Percentiles rank a stretch among this genome's conserved stretches.
These are phyloP conservation scores for Kockiozyma suomiensis DNA, from an alignment of 805 yeast genomes.

Conservation along the genomic window DNA sequence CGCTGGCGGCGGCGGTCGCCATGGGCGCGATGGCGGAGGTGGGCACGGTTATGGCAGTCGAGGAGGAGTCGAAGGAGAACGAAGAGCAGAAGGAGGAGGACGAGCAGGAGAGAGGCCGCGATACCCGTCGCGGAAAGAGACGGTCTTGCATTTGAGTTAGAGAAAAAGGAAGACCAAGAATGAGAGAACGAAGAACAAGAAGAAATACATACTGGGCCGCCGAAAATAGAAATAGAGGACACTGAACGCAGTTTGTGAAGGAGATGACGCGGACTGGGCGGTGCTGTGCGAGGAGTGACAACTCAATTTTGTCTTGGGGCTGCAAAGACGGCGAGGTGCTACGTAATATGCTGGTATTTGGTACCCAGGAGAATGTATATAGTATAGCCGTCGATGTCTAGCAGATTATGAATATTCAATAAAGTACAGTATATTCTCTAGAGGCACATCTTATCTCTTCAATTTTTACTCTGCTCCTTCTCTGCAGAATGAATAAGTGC, in stretches of 20 bases:
- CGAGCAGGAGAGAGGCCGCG: not conserved
- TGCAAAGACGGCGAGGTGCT: no score
- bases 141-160: not conserved
- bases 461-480: no score
- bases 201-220: not conserved
- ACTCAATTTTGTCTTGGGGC: no score
- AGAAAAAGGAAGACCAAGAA: not conserved
- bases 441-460: no score
- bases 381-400: no score
- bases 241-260: not conserved
- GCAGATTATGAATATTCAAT: no score
- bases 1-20: conserved; percentile 1
- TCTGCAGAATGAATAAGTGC: no score
- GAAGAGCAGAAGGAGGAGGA: not conserved
- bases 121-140: not conserved
- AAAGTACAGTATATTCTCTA: no score
- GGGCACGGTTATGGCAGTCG: not conserved
- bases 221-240: not conserved
- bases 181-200: not conserved
- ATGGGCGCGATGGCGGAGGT: not conserved
- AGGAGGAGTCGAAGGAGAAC: not conserved
- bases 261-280: no score
- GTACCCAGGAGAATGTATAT: no score
- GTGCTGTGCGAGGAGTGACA: no score
- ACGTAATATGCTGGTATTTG: no score